Conservation (phyloP, 345 rosid genomes). For the Linum tenue region DNA sequence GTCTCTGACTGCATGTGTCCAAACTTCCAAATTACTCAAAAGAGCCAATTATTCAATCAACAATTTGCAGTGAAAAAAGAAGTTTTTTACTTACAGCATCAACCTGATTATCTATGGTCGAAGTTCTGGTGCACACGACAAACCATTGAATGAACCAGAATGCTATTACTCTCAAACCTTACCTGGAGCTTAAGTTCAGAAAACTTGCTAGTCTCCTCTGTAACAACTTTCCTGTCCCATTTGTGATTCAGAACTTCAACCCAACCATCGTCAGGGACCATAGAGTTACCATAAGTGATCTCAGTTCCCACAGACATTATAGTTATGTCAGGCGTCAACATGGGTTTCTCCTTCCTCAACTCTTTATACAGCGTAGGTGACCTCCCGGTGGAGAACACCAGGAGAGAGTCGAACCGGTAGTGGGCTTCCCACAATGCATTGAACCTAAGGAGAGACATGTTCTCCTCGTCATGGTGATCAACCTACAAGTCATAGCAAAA, state of each 20-base stretch:
- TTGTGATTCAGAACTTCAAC: slow-evolving; percentile 64
- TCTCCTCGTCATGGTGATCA: slow-evolving; percentile 7
- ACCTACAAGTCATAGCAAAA: not conserved
- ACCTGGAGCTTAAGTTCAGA: slow-evolving; percentile 90
- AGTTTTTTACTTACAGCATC: not conserved
- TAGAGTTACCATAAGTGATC: slow-evolving; percentile 76
- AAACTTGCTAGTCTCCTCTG: slow-evolving; percentile 69
- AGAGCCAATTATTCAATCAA: slow-evolving; percentile 10
- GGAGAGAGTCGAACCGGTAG: slow-evolving; percentile 61
- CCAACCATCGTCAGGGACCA: slow-evolving; percentile 96
- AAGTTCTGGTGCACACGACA: too few species aligned
- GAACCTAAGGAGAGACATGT: slow-evolving; percentile 61
- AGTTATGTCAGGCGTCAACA: slow-evolving; percentile 70
- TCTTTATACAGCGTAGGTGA: slow-evolving; percentile 66
- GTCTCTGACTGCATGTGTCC: slow-evolving; percentile 59
- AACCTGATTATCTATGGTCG: too few species aligned
- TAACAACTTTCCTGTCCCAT: slow-evolving; percentile 69
- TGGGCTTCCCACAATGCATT: slow-evolving; percentile 82
- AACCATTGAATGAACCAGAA: not conserved
- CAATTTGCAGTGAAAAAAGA: slow-evolving; percentile 1
- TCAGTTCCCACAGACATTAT: slow-evolving; percentile 99
- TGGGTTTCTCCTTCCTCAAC: slow-evolving; percentile 53
- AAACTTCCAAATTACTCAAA: slow-evolving; percentile 12
- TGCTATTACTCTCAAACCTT: not conserved
- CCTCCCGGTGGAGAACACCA: slow-evolving; percentile 80